Conservation (phyloP, 2,329 filamentous ascomycete genomes). For the Talaromyces sp. region DNA sequence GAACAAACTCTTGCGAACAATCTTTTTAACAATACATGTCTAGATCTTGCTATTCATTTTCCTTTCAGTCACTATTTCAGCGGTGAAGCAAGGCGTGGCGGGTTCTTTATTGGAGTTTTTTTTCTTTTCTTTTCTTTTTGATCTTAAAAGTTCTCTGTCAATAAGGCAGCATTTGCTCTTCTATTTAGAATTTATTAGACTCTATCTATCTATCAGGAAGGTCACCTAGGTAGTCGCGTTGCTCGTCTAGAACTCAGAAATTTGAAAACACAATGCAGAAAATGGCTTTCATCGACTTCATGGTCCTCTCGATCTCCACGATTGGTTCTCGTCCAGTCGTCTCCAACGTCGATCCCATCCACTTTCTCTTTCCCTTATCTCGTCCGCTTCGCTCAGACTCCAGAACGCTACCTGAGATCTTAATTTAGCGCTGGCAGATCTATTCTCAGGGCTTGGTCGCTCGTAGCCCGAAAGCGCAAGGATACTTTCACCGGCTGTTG, state of each 20-base stretch:
- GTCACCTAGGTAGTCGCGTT: background rate
- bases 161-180: background rate
- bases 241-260: background rate
- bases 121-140: background rate
- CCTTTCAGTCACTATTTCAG: constrained; percentile 11
- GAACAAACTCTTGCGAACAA: background rate
- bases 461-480: constrained; percentile 42
- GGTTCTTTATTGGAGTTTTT: constrained; percentile 1
- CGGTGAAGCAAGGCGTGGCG: constrained; percentile 9
- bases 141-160: background rate
- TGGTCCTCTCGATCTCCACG: constrained; percentile 25
- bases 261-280: background rate
- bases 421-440: constrained; percentile 29
- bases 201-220: background rate
- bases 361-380: constrained; percentile 20
- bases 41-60: constrained; percentile 14
- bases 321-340: constrained; percentile 23
- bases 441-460: constrained; percentile 32
- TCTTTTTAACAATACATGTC: background rate
- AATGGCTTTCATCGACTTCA: background rate
- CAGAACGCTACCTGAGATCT: constrained; percentile 31
- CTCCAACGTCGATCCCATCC: constrained; percentile 39
- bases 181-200: background rate
- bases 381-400: constrained; percentile 19
- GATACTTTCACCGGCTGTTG: constrained; percentile 18